Conservation (phyloP, 2,329 filamentous ascomycete genomes). For the Alternaria consortialis region DNA sequence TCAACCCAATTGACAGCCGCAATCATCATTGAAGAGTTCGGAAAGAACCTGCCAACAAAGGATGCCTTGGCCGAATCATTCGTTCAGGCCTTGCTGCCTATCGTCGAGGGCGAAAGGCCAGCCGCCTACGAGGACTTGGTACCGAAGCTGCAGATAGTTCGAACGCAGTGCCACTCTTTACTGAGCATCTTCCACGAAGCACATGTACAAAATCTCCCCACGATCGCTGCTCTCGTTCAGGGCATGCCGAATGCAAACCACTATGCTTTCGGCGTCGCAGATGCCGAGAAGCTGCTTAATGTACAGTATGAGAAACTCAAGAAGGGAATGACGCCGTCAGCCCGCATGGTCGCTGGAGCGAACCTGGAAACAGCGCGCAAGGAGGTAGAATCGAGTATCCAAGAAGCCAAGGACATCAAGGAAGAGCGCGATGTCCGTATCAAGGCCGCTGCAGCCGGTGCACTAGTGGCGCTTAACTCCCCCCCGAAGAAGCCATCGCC, state of each 20-base stretch:
- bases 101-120: constrained; percentile 84
- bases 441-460: constrained; percentile 84
- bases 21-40: constrained; percentile 89
- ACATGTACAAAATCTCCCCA: constrained; percentile 70
- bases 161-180: constrained; percentile 89
- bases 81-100: constrained; percentile 70
- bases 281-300: constrained; percentile 86
- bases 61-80: constrained; percentile 67
- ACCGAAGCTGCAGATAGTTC: constrained; percentile 86
- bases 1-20: constrained; percentile 86
- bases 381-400: constrained; percentile 74
- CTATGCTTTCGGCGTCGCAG: constrained; percentile 86
- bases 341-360: constrained; percentile 83
- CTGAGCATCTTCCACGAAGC: constrained; percentile 87
- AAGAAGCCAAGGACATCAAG: constrained; percentile 81
- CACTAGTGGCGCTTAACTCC: constrained; percentile 84
- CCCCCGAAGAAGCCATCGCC: constrained; percentile 93
- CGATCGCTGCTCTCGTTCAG: constrained; percentile 89
- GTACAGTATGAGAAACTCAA: constrained; percentile 89
- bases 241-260: constrained; percentile 91
- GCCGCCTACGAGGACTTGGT: constrained; percentile 87
- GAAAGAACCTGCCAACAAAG: constrained; percentile 61
- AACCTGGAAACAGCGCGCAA: constrained; percentile 80
- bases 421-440: constrained; percentile 85
- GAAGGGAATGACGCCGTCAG: constrained; percentile 86